Evolutionary conservation across 345 rosid genomes (phyloP).

Genomic region (Eutrema japonicum): DNA sequence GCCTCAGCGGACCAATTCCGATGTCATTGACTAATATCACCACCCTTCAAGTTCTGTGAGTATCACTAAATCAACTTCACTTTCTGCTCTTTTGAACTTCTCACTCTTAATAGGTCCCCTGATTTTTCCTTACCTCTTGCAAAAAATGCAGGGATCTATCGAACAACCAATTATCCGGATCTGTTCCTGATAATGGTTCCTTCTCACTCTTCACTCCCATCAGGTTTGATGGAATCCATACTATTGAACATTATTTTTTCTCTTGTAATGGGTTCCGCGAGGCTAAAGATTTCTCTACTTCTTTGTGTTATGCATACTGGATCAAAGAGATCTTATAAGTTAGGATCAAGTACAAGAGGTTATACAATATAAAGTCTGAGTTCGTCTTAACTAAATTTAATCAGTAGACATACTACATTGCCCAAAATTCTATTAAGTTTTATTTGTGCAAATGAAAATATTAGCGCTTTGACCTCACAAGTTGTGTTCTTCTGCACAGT

Average conservation of each 20-base stretch:
- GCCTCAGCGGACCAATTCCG: conserved; percentile 77
- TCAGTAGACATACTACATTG: not conserved
- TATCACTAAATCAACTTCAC: conserved; percentile 28
- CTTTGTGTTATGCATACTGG: not conserved
- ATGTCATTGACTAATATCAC: conserved; percentile 83
- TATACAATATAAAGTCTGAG: not conserved
- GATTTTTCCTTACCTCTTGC: conserved; percentile 19
- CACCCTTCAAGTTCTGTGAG: conserved; percentile 91
- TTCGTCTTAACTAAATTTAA: not conserved
- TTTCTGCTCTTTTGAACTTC: conserved; percentile 2
- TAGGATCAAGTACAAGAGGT: not conserved
- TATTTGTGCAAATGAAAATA: not conserved
- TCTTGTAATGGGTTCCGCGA: not conserved
- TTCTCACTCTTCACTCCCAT: conserved; percentile 96
- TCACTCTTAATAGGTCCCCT: not conserved
- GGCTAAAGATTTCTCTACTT: not conserved
- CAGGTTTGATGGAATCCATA: conserved; percentile 54
- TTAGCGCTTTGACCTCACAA: not conserved
- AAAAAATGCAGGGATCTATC: conserved; percentile 78
- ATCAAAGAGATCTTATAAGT: not conserved
- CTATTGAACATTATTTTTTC: not conserved
- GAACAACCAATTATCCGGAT: conserved; percentile 83
- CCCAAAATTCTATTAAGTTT: not conserved
- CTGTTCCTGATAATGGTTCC: conserved; percentile 95
- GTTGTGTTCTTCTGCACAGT: conserved; percentile 56